Evolutionary conservation across 148 eudicot genomes (phyloP).

Genomic region (Heliosperma pusillum): DNA sequence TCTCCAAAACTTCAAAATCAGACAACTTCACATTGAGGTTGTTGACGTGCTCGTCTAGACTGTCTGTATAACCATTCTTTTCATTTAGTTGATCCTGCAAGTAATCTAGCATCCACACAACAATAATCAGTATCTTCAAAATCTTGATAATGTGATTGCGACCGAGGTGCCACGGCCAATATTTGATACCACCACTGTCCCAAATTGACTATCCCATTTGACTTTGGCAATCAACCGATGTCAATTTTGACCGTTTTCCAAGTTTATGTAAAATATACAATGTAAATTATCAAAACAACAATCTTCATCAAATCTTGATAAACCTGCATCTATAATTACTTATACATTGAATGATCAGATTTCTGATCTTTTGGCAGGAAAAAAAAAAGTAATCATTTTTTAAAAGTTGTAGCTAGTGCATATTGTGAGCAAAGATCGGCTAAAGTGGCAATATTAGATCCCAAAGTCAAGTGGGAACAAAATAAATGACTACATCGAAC

Average conservation of each 20-base stretch:
- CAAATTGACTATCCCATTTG: no score
- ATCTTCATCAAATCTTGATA: no score
- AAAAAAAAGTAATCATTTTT: background rate
- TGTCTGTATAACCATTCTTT: constrained; percentile 39
- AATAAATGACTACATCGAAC: background rate
- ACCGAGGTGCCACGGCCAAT: no score
- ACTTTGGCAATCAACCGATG: no score
- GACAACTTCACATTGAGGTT: constrained; percentile 41
- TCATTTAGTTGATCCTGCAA: constrained; percentile 64
- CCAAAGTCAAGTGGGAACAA: background rate
- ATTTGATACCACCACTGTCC: no score
- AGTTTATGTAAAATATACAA: no score
- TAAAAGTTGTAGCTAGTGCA: background rate
- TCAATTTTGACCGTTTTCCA: no score
- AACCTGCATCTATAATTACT: no score
- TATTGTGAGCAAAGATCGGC: background rate
- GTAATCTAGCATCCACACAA: constrained; percentile 48
- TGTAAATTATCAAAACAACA: no score
- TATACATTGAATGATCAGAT: background rate
- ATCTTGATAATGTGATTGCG: background rate
- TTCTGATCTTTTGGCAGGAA: background rate
- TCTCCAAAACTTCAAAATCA: constrained; percentile 37
- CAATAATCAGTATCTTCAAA: background rate
- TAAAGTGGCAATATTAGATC: no score
- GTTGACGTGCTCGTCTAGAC: constrained; percentile 37